Evolutionary conservation across 2,329 filamentous ascomycete species (phyloP), one percentile per base, ranked within the genome.

Genomic region (Paecilomyces dactylethromorphus): DNA sequence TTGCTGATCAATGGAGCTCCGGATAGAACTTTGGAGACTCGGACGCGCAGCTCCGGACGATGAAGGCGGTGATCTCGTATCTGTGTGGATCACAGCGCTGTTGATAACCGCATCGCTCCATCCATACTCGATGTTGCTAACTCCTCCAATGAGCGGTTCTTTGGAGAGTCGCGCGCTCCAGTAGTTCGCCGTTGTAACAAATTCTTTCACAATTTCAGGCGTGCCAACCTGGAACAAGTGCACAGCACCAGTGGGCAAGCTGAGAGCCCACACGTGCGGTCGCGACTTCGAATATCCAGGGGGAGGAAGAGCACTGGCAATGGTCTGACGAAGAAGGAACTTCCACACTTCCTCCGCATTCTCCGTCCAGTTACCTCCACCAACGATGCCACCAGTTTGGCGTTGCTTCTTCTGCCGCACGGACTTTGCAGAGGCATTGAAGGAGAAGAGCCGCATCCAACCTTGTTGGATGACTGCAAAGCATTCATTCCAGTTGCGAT

Each of bases 171-270:
- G 85, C 2, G 94, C 93, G 69, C 91, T 94, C 94, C 94, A 99
- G 76, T 97, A 99, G 76, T 99, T 99, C 67, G 91, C 91, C 1
- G 92, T 95, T 18, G 86, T 88, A 56, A 97, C 92, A 68, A 97
- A 99, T 72, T 99, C 94, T 66, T 89, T 89, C 66, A 92, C 90
- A 67, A 97, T 96, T 67, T 99, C 94, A 0, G 91, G 86, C 0
- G 94, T 99, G 58, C 94, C 94, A 54, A 94, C 94, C 69, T 97
- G 92, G 82, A 99, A 99, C n/a, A 99, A 82, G 72, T 99, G 94
- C 0, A 99, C 92, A 0, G 93, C 93, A 12, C 94, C 94, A 1
- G 88, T 95, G 0, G 94, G 93, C 53, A 99, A 79, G 62, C 90
- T 96, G 56, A 99, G 79, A 2, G 94, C 93, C 89, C 92, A 99